phyloP scores from a whole-genome alignment of 441 rosid species.

The Adansonia rubrostipa region DNA sequence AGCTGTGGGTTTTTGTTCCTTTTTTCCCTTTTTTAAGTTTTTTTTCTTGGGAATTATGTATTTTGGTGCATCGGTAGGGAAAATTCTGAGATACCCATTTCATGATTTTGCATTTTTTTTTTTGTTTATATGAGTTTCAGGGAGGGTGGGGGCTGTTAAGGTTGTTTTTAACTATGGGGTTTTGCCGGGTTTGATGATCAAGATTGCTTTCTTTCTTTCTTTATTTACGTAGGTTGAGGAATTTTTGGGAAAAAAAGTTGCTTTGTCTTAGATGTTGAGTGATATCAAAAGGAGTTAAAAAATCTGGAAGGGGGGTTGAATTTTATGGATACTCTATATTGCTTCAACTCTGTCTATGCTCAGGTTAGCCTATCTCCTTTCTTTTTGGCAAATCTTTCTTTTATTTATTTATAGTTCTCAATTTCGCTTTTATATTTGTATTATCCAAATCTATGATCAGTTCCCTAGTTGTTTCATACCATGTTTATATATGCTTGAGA shows the following conservation, averaged over 20 bases:
- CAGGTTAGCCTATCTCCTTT: conserved; percentile 32
- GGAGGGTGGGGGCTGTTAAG: background rate
- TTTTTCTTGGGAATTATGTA: conserved; percentile 11
- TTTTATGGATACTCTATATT: conserved; percentile 48
- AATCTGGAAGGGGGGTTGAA: conserved; percentile 26
- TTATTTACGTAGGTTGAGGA: conserved; percentile 27
- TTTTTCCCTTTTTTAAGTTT: background rate
- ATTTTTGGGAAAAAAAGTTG: background rate
- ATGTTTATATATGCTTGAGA: background rate
- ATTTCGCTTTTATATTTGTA: background rate
- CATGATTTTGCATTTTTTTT: conserved; percentile 1
- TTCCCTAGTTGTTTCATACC: background rate
- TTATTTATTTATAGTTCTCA: background rate
- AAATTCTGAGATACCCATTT: conserved; percentile 26
- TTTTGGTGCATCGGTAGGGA: conserved; percentile 30
- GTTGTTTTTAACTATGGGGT: conserved; percentile 9
- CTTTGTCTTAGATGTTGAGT: conserved; percentile 37
- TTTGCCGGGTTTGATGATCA: conserved; percentile 25
- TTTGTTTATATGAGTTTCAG: background rate
- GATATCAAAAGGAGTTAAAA: conserved; percentile 30
- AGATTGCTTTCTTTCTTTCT: background rate
- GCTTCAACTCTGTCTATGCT: conserved; percentile 47
- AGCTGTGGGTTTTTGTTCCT: background rate
- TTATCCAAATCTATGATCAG: background rate
- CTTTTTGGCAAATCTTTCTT: background rate